Percentiles rank a stretch among this genome's conserved stretches.
phyloP scores from a whole-genome alignment of 352 stramenopile species.

The Globisporangium orthogonon region DNA sequence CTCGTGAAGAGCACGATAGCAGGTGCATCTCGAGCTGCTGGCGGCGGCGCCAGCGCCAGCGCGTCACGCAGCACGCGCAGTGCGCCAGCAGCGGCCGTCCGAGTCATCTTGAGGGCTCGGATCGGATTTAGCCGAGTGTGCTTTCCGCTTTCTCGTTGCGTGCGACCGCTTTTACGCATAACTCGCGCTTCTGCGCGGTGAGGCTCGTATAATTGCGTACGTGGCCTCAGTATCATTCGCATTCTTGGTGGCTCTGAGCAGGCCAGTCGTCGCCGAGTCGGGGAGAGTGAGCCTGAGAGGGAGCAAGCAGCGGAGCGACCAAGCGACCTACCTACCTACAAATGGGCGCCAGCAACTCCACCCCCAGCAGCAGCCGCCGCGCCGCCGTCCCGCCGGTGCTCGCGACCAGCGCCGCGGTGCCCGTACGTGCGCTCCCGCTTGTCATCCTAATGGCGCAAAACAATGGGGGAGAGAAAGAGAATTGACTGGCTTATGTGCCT shows the following conservation, averaged over 20 bases:
- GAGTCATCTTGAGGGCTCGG: too few relatives aligned
- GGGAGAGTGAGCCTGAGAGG: neutral
- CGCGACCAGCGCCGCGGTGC: slow-evolving; percentile 45
- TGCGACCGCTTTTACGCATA: too few relatives aligned
- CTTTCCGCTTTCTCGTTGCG: too few relatives aligned
- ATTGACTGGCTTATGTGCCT: too few relatives aligned
- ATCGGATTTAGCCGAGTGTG: neutral
- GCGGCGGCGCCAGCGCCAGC: neutral
- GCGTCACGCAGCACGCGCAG: neutral
- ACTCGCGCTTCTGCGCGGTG: too few relatives aligned
- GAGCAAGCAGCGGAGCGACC: neutral
- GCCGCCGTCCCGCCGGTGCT: slow-evolving; percentile 36
- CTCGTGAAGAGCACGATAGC: slow-evolving; percentile 32
- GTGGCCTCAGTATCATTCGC: too few relatives aligned
- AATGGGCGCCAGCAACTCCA: slow-evolving; percentile 37
- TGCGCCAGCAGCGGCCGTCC: too few relatives aligned
- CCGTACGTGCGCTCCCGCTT: slow-evolving; percentile 26
- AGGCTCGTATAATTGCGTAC: too few relatives aligned
- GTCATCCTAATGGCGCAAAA: neutral
- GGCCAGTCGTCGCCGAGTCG: too few relatives aligned
- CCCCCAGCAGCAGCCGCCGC: slow-evolving; percentile 22
- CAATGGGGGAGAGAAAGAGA: too few relatives aligned
- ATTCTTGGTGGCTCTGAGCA: neutral
- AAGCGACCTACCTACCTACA: neutral
- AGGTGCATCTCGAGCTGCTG: neutral